Base-by-base conservation (phyloP, 768 basidiomycete genomes). In the Suillus discolor region DNA sequence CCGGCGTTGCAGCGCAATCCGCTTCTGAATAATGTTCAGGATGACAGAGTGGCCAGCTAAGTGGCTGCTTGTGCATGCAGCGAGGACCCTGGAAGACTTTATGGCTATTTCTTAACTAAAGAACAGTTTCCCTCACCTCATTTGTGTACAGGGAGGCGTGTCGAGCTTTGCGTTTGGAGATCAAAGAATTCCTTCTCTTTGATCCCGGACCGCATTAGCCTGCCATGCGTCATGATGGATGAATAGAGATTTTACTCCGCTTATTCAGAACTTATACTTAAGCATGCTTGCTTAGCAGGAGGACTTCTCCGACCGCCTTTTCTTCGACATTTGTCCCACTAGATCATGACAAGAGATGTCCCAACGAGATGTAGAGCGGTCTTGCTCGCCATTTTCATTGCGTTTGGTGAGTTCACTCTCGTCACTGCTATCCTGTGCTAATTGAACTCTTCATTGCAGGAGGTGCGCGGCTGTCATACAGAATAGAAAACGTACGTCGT, bases 341-440 rank as follows among this genome's bases (percentile, higher is more conserved):
- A 45, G 20, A 62, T 61, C 45, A 74, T 76, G 73, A 69, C 74
- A 60, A 73, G 75, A 70, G 86, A 84, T 61, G 79, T 87, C 62
- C 85, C 87, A 49, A 88, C 84, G n/a, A 90, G 87, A 73, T 81
- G 77, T 63, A 85, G 83, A 74, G 88, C 89, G 11, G 84, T 90
- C 53, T 78, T 86, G 44, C 80, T 91, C 60, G 89, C 89, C 47
- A 79, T 87, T 42, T 92, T 91, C 77, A 86, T 90, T 69, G 90
- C 89, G 23, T 92, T 92, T 69, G 90, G 89, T 87, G 73, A 70
- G 84, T 79, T 39, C 15, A 8, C 28, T 51, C 28, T 41, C 47
- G 54, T 39, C 57, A 39, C 25, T 4, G 36, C 57, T 25, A 38
- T 16, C 23, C 4, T 16, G n/a, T 54, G n/a, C 61, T 62, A 57